Conservation (phyloP, 164 flowering plant species). For the Umbilicus rupestris region DNA sequence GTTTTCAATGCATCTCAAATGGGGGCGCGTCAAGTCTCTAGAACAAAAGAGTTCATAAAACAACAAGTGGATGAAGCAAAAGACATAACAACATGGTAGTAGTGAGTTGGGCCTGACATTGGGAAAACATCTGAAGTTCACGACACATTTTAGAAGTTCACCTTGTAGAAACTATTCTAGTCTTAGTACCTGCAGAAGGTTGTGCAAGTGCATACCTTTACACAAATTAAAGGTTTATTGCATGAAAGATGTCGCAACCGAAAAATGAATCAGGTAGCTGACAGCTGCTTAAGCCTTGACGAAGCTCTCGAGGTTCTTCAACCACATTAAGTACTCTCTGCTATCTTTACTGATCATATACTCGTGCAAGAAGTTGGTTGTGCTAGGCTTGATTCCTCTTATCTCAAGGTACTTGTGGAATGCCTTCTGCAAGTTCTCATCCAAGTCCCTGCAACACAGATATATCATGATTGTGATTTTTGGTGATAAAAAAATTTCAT, state of each 20-base stretch:
- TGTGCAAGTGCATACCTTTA: not conserved
- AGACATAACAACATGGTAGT: no score
- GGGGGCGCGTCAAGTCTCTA: no score
- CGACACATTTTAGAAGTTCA: no score
- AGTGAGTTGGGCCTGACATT: no score
- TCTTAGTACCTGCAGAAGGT: no score
- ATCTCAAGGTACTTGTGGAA: slow-evolving; percentile 82
- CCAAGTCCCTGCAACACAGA: slow-evolving; percentile 64
- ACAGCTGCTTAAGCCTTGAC: slow-evolving; percentile 28
- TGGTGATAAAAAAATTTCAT: not conserved
- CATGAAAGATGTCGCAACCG: not conserved
- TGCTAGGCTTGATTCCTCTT: slow-evolving; percentile 75
- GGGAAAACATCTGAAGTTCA: no score
- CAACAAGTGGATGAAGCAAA: no score
- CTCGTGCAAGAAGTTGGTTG: slow-evolving; percentile 72
- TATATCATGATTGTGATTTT: not conserved
- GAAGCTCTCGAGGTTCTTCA: slow-evolving; percentile 68
- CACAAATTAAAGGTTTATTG: not conserved
- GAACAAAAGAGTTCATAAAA: no score
- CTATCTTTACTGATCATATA: slow-evolving; percentile 86
- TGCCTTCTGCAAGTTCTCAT: slow-evolving; percentile 84
- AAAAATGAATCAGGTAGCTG: not conserved
- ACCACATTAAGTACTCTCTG: slow-evolving; percentile 69
- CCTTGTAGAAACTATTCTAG: no score
- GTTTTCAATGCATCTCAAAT: no score